Percentiles rank a stretch among this genome's conserved stretches.
phyloP scores from a whole-genome alignment of 2,329 filamentous ascomycete genomes.

The Lasiodiplodia citricola region DNA sequence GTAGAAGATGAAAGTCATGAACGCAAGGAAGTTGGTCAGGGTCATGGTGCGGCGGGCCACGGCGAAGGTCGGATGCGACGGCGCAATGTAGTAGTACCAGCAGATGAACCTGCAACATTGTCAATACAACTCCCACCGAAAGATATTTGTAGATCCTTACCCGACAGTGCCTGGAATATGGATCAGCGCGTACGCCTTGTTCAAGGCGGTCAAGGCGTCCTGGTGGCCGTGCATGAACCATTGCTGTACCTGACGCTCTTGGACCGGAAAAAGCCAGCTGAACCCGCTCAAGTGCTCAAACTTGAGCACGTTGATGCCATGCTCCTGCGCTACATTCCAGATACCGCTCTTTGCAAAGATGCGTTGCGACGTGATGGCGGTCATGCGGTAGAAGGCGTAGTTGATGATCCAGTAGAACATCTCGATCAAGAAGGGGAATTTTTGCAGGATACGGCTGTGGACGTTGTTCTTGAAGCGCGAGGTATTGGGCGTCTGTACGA shows the following conservation, averaged over 20 bases:
- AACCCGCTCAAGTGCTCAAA: constrained; percentile 59
- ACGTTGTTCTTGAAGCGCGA: constrained; percentile 65
- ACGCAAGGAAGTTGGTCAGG: constrained; percentile 60
- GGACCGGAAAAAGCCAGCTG: constrained; percentile 59
- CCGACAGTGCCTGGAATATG: constrained; percentile 66
- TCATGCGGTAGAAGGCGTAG: constrained; percentile 67
- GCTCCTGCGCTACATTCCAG: constrained; percentile 61
- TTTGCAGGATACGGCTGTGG: constrained; percentile 68
- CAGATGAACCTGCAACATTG: constrained; percentile 59
- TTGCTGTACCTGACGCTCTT: constrained; percentile 59
- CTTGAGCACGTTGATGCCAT: constrained; percentile 61
- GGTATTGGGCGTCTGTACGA: constrained; percentile 62
- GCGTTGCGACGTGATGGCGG: constrained; percentile 57
- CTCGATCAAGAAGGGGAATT: constrained; percentile 72
- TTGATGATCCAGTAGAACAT: constrained; percentile 77
- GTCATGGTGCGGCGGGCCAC: constrained; percentile 53
- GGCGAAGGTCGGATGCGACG: constrained; percentile 53
- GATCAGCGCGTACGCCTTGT: constrained; percentile 64
- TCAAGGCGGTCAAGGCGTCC: constrained; percentile 59
- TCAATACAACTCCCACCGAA: constrained; percentile 23
- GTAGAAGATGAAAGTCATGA: constrained; percentile 58
- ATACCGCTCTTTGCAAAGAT: constrained; percentile 60
- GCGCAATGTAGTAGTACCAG: constrained; percentile 67
- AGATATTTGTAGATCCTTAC: constrained; percentile 42
- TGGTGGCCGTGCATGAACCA: constrained; percentile 63